A percentile compares a stretch with the other conserved stretches of the same genome.
These are phyloP conservation scores for Stenocarpella maydis DNA, from an alignment of 2,329 filamentous ascomycete genomes.

Conservation along the genomic window DNA sequence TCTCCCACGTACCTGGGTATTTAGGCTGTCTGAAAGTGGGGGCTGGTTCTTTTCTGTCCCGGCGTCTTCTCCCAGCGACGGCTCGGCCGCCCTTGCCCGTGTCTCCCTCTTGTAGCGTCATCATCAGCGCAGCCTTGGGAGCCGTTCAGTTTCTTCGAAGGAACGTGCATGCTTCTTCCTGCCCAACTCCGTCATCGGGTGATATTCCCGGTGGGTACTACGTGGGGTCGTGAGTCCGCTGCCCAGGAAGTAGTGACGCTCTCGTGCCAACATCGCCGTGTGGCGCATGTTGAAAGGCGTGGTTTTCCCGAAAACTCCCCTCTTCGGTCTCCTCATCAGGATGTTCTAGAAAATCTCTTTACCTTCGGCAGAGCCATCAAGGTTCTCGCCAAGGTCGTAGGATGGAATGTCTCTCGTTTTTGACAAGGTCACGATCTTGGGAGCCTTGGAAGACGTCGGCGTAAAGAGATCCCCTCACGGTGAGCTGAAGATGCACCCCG, in stretches of 20 bases:
- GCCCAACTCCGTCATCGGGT: slow-evolving; percentile 5
- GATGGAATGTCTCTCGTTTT: not conserved
- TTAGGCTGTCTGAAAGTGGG: not conserved
- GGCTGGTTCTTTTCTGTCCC: slow-evolving; percentile 11
- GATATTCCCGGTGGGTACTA: not conserved
- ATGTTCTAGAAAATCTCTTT: not conserved
- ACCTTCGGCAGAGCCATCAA: not conserved
- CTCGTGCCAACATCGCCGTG: not conserved
- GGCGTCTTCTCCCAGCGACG: not conserved
- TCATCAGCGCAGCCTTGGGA: not conserved
- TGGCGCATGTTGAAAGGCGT: not conserved
- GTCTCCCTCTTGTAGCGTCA: not conserved
- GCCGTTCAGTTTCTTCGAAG: not conserved
- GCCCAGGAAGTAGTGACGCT: slow-evolving; percentile 10
- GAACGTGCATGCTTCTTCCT: not conserved
- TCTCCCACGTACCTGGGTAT: not conserved
- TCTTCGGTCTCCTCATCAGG: slow-evolving; percentile 15
- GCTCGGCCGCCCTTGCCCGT: not conserved
- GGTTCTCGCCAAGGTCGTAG: slow-evolving; percentile 11
- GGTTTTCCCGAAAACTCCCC: not conserved
- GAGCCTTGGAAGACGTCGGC: not conserved
- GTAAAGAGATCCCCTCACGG: slow-evolving; percentile 3
- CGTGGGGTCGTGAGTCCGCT: not conserved
- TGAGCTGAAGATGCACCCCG: not conserved
- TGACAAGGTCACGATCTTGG: slow-evolving; percentile 19